phyloP scores from a whole-genome alignment of 495 filamentous ascomycete genomes.

The Neurospora terricola region DNA sequence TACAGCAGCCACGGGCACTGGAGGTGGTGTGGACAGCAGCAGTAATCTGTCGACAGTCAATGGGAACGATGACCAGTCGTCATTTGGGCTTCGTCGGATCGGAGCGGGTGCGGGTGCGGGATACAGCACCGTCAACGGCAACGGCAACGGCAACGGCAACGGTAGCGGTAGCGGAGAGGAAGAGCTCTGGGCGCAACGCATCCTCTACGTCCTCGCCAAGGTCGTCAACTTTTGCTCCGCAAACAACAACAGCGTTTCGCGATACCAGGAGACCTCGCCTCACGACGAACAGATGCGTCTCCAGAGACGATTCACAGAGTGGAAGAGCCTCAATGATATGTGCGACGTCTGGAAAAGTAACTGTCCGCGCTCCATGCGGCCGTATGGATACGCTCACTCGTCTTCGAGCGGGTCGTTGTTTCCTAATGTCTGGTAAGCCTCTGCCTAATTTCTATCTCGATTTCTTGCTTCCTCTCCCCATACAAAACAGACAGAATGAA shows the following conservation, averaged over 20 bases:
- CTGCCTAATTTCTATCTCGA: neutral
- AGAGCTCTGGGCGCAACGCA: slow-evolving; percentile 84
- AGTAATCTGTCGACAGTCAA: slow-evolving; percentile 10
- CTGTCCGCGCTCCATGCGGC: slow-evolving; percentile 78
- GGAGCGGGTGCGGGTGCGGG: slow-evolving; percentile 21
- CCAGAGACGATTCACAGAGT: slow-evolving; percentile 61
- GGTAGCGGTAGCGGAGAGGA: slow-evolving; percentile 59
- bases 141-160: slow-evolving; percentile 27
- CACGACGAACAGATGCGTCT: slow-evolving; percentile 52
- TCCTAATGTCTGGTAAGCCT: slow-evolving; percentile 72
- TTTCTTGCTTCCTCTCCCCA: neutral
- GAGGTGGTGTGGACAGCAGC: neutral
- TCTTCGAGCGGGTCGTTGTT: slow-evolving; percentile 62
- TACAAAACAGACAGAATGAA: neutral
- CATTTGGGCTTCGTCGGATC: slow-evolving; percentile 57
- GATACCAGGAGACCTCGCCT: slow-evolving; percentile 47
- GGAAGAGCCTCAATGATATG: slow-evolving; percentile 61
- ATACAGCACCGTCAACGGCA: slow-evolving; percentile 33
- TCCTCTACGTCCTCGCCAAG: slow-evolving; percentile 85
- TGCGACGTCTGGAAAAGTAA: slow-evolving; percentile 73
- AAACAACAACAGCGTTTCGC: slow-evolving; percentile 36
- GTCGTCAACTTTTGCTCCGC: slow-evolving; percentile 67
- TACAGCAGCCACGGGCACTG: neutral
- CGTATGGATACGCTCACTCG: slow-evolving; percentile 66
- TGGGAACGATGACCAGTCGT: slow-evolving; percentile 54